Evolutionary conservation across 1,284 basidiomycete species (phyloP).

Genomic region (Cryptococcus deneoformans): DNA sequence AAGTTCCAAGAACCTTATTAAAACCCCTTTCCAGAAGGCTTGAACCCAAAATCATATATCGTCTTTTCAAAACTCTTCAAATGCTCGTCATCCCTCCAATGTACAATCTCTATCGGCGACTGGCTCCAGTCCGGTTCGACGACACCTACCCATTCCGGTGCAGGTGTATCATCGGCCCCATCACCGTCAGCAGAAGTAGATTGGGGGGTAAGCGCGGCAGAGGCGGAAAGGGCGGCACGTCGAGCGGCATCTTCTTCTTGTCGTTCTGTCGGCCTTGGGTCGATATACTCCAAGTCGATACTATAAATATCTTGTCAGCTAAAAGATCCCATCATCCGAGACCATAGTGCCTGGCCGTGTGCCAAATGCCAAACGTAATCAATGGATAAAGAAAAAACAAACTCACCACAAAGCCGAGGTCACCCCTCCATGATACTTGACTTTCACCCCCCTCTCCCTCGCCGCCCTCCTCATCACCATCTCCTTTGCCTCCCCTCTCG

Average conservation of each 20-base stretch:
- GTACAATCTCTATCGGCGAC: slow-evolving; percentile 42
- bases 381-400: no score
- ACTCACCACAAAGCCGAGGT: background rate
- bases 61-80: slow-evolving; percentile 42
- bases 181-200: no score
- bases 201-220: no score
- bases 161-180: background rate
- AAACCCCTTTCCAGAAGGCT: slow-evolving; percentile 41
- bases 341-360: no score
- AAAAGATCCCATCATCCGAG: no score
- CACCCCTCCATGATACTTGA: slow-evolving; percentile 45
- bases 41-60: slow-evolving; percentile 45
- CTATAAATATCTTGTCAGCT: slow-evolving; percentile 10
- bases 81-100: slow-evolving; percentile 41
- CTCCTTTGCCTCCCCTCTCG: slow-evolving; percentile 35
- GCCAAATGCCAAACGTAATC: no score
- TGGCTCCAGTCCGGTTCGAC: slow-evolving; percentile 25
- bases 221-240: background rate
- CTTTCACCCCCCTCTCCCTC: slow-evolving; percentile 45
- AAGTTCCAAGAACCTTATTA: slow-evolving; percentile 8
- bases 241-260: slow-evolving; percentile 21
- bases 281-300: slow-evolving; percentile 41
- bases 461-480: slow-evolving; percentile 41
- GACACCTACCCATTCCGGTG: slow-evolving; percentile 8
- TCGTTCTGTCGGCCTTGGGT: slow-evolving; percentile 31